Evolutionary conservation across 2,329 filamentous ascomycete genomes (phyloP).

Genomic region (Furcasterigmium sp.): DNA sequence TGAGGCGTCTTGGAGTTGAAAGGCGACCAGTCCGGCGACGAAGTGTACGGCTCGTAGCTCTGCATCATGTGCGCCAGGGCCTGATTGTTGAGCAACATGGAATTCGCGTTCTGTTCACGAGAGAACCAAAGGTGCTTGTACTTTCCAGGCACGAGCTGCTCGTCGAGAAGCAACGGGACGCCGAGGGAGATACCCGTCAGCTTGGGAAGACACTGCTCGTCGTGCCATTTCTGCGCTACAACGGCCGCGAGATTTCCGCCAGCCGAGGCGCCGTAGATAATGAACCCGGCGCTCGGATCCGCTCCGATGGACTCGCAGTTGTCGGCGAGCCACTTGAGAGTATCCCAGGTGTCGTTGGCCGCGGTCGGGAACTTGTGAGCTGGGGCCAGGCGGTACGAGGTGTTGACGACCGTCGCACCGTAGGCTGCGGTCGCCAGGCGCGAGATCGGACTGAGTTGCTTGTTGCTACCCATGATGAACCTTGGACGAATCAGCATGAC

Average conservation of each 20-base stretch:
- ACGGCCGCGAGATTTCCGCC: constrained; percentile 18
- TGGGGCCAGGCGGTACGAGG: constrained; percentile 42
- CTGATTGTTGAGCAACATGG: too few species aligned
- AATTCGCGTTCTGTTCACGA: too few species aligned
- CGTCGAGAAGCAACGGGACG: too few species aligned
- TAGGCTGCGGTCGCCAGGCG: background rate
- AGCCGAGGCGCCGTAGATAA: constrained; percentile 21
- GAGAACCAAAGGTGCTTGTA: too few species aligned
- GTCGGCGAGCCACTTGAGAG: constrained; percentile 7
- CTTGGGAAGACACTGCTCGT: too few species aligned
- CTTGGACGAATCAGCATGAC: too few species aligned
- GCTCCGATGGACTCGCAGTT: constrained; percentile 5
- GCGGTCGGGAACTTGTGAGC: constrained; percentile 36
- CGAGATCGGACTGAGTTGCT: background rate
- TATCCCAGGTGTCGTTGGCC: constrained; percentile 36
- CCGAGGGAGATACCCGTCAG: too few species aligned
- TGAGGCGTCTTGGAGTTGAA: too few species aligned
- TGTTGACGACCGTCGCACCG: constrained; percentile 22
- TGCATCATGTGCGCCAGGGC: too few species aligned
- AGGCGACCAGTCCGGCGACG: too few species aligned
- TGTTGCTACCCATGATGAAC: constrained; percentile 3
- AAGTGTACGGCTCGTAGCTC: too few species aligned
- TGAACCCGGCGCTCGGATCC: constrained; percentile 7
- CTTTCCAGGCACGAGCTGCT: too few species aligned
- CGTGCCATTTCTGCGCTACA: background rate